Percentiles rank a stretch among this genome's conserved stretches.
Conservation (phyloP, 371 early-diverging fungal genomes). For the Mucor mucedo region DNA sequence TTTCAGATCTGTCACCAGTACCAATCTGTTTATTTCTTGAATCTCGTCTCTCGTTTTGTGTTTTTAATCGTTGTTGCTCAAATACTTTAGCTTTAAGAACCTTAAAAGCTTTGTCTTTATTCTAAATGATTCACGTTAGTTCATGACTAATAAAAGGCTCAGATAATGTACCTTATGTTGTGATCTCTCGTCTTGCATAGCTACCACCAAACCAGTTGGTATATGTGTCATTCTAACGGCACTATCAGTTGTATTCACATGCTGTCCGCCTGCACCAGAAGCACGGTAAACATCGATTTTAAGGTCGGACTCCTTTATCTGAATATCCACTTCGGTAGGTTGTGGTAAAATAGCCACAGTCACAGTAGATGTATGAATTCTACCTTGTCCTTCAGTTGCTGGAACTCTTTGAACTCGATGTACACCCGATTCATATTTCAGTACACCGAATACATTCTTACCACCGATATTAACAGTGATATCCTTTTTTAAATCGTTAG, state of each 20-base stretch:
- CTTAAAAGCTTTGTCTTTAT: slow-evolving; percentile 86
- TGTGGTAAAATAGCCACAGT: slow-evolving; percentile 87
- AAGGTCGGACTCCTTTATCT: slow-evolving; percentile 72
- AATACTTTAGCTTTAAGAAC: slow-evolving; percentile 82
- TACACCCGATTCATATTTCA: slow-evolving; percentile 85
- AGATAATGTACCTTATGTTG: slow-evolving; percentile 64
- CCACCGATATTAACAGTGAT: slow-evolving; percentile 71
- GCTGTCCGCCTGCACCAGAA: slow-evolving; percentile 88
- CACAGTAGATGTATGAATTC: slow-evolving; percentile 86
- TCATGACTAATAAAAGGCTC: not conserved
- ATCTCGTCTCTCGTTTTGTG: slow-evolving; percentile 62
- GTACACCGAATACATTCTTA: slow-evolving; percentile 70
- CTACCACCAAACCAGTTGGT: slow-evolving; percentile 87
- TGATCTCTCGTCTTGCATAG: slow-evolving; percentile 91
- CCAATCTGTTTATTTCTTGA: slow-evolving; percentile 68
- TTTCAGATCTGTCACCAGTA: slow-evolving; percentile 82
- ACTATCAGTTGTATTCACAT: slow-evolving; percentile 95
- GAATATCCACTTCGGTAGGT: slow-evolving; percentile 74
- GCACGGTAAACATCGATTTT: slow-evolving; percentile 81
- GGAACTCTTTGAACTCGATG: slow-evolving; percentile 88
- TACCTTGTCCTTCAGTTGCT: slow-evolving; percentile 80
- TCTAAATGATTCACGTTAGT: slow-evolving; percentile 33
- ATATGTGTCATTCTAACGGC: slow-evolving; percentile 94
- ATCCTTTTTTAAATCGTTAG: slow-evolving; percentile 38
- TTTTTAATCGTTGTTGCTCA: slow-evolving; percentile 70